Conservation (phyloP, 73 alveolate genomes). For the Paramecium biaurelia region DNA sequence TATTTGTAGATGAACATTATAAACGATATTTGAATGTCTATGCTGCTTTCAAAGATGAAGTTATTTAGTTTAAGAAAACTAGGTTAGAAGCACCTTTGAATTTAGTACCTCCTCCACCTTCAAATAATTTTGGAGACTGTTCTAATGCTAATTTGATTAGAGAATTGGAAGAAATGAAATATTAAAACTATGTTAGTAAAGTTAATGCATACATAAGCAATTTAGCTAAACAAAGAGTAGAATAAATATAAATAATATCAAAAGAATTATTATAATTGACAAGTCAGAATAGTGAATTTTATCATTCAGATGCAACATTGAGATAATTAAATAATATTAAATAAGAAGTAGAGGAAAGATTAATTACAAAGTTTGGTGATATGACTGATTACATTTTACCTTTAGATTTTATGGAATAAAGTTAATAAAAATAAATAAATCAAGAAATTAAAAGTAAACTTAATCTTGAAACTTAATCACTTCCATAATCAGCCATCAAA, state of each 20-base stretch:
- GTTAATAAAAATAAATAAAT: background rate
- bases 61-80: background rate
- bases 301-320: background rate
- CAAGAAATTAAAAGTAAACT: background rate
- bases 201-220: slow-evolving; percentile 5
- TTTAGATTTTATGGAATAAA: background rate
- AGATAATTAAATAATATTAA: background rate
- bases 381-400: background rate
- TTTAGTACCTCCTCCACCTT: slow-evolving; percentile 41
- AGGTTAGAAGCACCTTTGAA: slow-evolving; percentile 26
- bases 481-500: background rate
- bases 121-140: background rate
- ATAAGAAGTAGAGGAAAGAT: slow-evolving; percentile 27
- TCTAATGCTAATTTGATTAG: slow-evolving; percentile 2
- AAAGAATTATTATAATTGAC: background rate
- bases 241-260: background rate
- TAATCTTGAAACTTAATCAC: background rate
- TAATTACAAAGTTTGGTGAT: background rate
- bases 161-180: slow-evolving; percentile 37
- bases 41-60: background rate
- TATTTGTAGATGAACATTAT: slow-evolving; percentile 20
- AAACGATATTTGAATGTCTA: background rate
- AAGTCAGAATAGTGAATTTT: background rate
- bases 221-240: background rate
- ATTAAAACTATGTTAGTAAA: slow-evolving; percentile 29